phyloP scores from a whole-genome alignment of 2,329 filamentous ascomycete genomes.

The Sphaerulina musiva region DNA sequence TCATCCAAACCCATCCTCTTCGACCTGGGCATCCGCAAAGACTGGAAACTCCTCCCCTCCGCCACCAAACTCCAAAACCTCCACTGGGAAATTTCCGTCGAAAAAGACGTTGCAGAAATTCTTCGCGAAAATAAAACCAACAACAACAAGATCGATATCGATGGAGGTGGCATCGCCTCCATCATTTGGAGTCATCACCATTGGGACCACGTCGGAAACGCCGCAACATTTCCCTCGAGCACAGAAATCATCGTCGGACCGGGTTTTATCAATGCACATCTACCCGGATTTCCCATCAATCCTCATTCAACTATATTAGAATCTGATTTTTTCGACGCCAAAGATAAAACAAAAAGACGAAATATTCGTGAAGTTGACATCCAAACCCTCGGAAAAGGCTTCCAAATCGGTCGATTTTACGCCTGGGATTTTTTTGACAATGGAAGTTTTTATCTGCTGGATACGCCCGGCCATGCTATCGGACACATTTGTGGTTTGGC shows the following conservation, averaged over 20 bases:
- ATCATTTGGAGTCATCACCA: slow-evolving; percentile 35
- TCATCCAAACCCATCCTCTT: slow-evolving; percentile 38
- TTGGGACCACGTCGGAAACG: slow-evolving; percentile 37
- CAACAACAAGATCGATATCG: slow-evolving; percentile 33
- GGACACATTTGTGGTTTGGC: slow-evolving; percentile 49
- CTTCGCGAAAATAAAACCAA: slow-evolving; percentile 32
- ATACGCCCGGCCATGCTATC: slow-evolving; percentile 48
- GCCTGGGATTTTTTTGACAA: slow-evolving; percentile 52
- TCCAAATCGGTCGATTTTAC: slow-evolving; percentile 43
- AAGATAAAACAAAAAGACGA: slow-evolving; percentile 25
- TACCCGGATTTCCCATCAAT: slow-evolving; percentile 43
- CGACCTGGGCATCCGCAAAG: slow-evolving; percentile 44
- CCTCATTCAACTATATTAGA: slow-evolving; percentile 37
- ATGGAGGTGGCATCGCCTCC: slow-evolving; percentile 31
- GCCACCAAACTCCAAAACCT: slow-evolving; percentile 28
- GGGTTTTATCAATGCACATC: slow-evolving; percentile 39
- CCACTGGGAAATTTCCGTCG: slow-evolving; percentile 36
- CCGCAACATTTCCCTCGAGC: slow-evolving; percentile 38
- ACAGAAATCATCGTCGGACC: slow-evolving; percentile 45
- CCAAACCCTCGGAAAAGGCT: slow-evolving; percentile 28
- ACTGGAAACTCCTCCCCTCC: slow-evolving; percentile 39
- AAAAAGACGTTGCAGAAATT: slow-evolving; percentile 41
- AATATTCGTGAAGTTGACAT: slow-evolving; percentile 35
- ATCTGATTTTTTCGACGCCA: slow-evolving; percentile 32
- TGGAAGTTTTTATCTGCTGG: slow-evolving; percentile 51